Evolutionary conservation across 2,329 filamentous ascomycete genomes (phyloP).

Genomic region (Gnomoniopsis smithogilvyi): DNA sequence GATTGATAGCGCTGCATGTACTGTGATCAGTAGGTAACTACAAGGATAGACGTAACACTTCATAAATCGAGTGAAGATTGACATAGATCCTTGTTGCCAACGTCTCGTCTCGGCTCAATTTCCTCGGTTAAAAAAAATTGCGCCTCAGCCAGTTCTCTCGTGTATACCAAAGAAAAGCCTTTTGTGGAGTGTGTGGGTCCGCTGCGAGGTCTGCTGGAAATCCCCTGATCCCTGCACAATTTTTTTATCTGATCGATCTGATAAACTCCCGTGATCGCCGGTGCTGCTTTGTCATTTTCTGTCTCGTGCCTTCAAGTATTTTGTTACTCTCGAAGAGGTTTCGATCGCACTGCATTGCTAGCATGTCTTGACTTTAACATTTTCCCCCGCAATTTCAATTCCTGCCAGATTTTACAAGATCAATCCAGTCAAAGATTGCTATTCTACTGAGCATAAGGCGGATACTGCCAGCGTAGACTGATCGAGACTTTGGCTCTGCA

Average conservation of each 20-base stretch:
- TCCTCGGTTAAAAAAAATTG: no score
- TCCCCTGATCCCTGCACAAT: neutral
- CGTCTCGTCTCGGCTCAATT: no score
- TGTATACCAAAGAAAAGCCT: neutral
- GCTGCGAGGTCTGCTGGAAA: neutral
- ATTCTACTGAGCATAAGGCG: no score
- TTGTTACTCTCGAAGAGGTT: no score
- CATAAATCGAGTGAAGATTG: no score
- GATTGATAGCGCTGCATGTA: neutral
- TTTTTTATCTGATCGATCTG: slow-evolving; percentile 4
- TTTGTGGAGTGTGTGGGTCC: neutral
- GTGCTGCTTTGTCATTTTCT: neutral
- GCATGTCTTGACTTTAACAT: no score
- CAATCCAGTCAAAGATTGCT: no score
- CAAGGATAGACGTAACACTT: neutral
- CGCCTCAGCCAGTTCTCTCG: no score
- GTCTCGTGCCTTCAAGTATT: neutral
- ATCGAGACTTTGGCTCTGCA: neutral
- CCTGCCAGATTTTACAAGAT: no score
- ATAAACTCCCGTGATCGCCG: neutral
- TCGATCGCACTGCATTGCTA: no score
- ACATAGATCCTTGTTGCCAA: no score
- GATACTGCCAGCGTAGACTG: neutral
- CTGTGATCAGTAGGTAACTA: neutral
- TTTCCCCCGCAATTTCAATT: no score